phyloP scores from a whole-genome alignment of 2,329 filamentous ascomycete species.

The Fusarium miscanthi region DNA sequence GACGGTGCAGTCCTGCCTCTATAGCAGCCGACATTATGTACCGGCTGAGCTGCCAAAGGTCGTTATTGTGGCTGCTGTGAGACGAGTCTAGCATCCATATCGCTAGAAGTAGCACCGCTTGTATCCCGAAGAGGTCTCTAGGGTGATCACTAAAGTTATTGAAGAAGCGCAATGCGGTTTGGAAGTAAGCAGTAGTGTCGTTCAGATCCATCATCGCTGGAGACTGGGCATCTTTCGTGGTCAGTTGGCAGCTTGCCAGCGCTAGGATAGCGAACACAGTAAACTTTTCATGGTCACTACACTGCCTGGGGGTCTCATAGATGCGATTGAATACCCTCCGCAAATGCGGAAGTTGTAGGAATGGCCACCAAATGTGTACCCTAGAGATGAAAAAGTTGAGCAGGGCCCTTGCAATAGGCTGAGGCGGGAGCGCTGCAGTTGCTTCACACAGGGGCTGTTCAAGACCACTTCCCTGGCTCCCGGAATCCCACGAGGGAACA shows the following conservation, averaged over 20 bases:
- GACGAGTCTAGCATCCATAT: constrained; percentile 10
- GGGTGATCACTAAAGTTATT: neutral
- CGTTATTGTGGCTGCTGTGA: constrained; percentile 1
- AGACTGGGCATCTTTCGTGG: neutral
- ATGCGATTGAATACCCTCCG: neutral
- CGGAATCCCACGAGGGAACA: neutral
- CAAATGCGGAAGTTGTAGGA: neutral
- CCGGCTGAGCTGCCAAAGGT: neutral
- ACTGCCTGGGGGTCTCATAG: neutral
- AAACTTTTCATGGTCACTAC: neutral
- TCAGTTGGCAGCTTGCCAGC: neutral
- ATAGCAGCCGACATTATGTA: constrained; percentile 12
- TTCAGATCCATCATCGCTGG: neutral
- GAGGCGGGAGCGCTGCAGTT: neutral
- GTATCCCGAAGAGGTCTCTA: neutral
- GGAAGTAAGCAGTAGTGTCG: neutral
- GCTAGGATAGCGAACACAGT: neutral
- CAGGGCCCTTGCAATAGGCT: neutral
- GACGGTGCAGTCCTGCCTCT: neutral
- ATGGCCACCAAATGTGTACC: neutral
- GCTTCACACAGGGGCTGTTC: neutral
- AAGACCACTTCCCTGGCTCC: accelerated
- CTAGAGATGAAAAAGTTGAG: neutral
- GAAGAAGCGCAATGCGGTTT: neutral
- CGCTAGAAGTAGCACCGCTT: accelerated